Conservation (phyloP, 2,329 filamentous ascomycete species). For the Thelonectria blattea region DNA sequence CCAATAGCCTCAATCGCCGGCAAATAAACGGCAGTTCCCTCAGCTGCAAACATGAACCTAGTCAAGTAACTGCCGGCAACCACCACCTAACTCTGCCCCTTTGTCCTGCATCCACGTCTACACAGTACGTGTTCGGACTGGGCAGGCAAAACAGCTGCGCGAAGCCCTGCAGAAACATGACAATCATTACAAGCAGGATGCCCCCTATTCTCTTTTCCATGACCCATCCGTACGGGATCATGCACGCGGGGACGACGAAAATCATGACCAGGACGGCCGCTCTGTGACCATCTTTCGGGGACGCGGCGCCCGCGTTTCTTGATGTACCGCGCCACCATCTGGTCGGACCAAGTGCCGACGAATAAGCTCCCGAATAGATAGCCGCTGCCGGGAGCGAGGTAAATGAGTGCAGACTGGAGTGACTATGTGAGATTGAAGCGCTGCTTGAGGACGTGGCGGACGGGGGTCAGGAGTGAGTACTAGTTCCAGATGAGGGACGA, state of each 20-base stretch:
- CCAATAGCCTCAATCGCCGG: conserved; percentile 73
- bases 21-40: conserved; percentile 70
- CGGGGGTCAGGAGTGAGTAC: conserved; percentile 70
- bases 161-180: conserved; percentile 74
- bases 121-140: conserved; percentile 72
- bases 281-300: conserved; percentile 69
- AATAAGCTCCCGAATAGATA: conserved; percentile 71
- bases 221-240: conserved; percentile 62
- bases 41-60: conserved; percentile 73
- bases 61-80: conserved; percentile 78
- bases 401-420: conserved; percentile 71
- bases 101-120: conserved; percentile 73
- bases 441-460: conserved; percentile 74
- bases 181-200: conserved; percentile 65
- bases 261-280: conserved; percentile 60
- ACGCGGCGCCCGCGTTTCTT: conserved; percentile 60
- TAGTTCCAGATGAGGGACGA: conserved; percentile 73
- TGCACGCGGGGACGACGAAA: conserved; percentile 60
- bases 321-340: conserved; percentile 67
- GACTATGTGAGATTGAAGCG: conserved; percentile 69
- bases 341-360: conserved; percentile 72
- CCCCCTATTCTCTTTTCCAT: conserved; percentile 53
- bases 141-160: conserved; percentile 75
- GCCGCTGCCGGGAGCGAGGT: conserved; percentile 71
- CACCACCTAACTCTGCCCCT: conserved; percentile 66